Evolutionary conservation across 768 basidiomycete species (phyloP), one percentile per base, ranked within the genome.

Genomic region (Lanmaoa pseudosensibilis): DNA sequence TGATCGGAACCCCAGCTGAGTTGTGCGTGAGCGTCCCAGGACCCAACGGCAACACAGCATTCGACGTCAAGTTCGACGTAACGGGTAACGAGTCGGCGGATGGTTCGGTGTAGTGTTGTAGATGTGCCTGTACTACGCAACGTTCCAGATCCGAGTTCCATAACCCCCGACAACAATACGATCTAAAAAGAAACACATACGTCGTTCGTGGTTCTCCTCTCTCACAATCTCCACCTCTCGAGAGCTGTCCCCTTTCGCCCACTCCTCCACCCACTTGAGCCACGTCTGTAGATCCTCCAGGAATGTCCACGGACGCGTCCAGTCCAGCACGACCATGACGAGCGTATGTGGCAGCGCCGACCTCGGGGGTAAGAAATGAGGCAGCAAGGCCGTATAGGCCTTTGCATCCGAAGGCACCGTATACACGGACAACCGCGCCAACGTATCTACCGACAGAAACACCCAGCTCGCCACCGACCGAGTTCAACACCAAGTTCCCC

Each of bases 231-330:
- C 83, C 12, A 90, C 72, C 60, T 93, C 92, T 46, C 89, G 77
- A 9, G 86, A 79, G 36, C 57, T 61, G 58, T 92, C 89, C 3
- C 84, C 84, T 53, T 84, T 82, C 0, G 83, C 81, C 92, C 92
- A 94, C 25, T 73, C 73, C 65, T 96, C 92, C 7, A 97, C 79
- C 91, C 94, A 94, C 45, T 69, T 73, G 46, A 98, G 74, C 96
- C 96, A 98, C 45, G 75, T 81, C 58, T 90, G 77, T 11, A 99
- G 74, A 65, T 98, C 89, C 15, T 88, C 83, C 2, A 97, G 75
- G 70, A 98, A 98, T 1, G 86, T 83, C 85, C 92, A 95, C 1
- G 96, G 96, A 61, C 83, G 83, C 62, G 94, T 96, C 96, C 97
- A 99, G 71, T 99, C 96, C 11, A 99, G 76, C 0, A 87, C 84